Evolutionary conservation across 805 yeast species (phyloP), one percentile per base, ranked within the genome.

Genomic region (Kuraishia ogatae): DNA sequence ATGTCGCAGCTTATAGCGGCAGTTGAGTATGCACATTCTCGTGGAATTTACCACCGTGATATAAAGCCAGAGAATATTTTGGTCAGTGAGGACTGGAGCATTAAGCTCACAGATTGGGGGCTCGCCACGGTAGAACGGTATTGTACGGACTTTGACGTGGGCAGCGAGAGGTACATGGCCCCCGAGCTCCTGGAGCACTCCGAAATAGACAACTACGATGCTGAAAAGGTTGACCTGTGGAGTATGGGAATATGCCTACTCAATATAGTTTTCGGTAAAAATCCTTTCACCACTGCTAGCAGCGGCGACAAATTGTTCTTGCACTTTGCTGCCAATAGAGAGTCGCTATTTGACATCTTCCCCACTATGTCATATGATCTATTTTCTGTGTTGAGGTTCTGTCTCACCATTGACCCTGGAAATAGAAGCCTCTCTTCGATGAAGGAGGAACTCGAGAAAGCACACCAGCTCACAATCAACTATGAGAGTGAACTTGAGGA

Each of bases 261-360:
- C 55, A 77, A 77, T 52, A 68, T 80, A 2, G 67, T 80, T 50
- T 80, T 79, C 64, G 83, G 83, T 20, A 76, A 75, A 46, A 69
- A 81, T 52, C 84, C 84, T 1, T 80, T 81, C 67, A 73, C 77
- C 59, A 73, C 75, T 48, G 72, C 73, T 3, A 54, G 28, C 35
- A 52, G 56, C 22, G 50, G 56, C 2, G 97, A 91, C 71, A 88
- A 87, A 64, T 73, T 92, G 53, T 92, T 91, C 68, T 72, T 87
- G 62, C 92, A 89, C 70, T 92, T 88, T 73, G 92, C 93, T 13
- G 81, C 86, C 39, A 88, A 89, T 63, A 80, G 97, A 61, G 97
- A 93, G 68, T 87, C 96, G 1, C 73, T 93, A 51, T 91, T 90
- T 71, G 98, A 93, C 71, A 87, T 91, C 48, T 93, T 92, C 67